Evolutionary conservation across 768 basidiomycete species (phyloP).

Genomic region (Pholiota conissans): DNA sequence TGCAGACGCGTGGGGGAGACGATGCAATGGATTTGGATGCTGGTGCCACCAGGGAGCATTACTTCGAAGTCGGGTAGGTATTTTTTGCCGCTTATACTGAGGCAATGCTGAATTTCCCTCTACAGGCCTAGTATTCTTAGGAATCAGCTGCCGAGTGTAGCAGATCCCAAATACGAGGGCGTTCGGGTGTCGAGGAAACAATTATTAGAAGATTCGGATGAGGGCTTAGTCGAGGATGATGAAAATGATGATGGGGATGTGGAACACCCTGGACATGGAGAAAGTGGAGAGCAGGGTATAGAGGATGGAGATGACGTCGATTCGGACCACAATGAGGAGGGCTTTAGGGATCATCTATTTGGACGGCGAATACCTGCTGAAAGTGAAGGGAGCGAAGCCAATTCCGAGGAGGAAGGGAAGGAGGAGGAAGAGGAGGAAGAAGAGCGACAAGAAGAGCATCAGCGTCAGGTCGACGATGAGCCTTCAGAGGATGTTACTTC

Average conservation of each 20-base stretch:
- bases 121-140: slow-evolving; percentile 69
- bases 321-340: slow-evolving; percentile 25
- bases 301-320: slow-evolving; percentile 36
- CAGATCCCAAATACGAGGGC: slow-evolving; percentile 81
- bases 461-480: slow-evolving; percentile 6
- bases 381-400: slow-evolving; percentile 17
- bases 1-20: slow-evolving; percentile 51
- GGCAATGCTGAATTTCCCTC: slow-evolving; percentile 5
- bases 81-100: background rate
- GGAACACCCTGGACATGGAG: slow-evolving; percentile 16
- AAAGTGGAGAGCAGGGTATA: slow-evolving; percentile 14
- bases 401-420: slow-evolving; percentile 12
- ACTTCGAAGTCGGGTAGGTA: slow-evolving; percentile 80
- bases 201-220: slow-evolving; percentile 45
- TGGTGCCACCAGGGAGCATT: slow-evolving; percentile 64
- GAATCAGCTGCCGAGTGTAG: slow-evolving; percentile 60
- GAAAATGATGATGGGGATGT: slow-evolving; percentile 26
- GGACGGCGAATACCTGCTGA: slow-evolving; percentile 14
- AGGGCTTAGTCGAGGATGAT: slow-evolving; percentile 25
- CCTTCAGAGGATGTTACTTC: slow-evolving; percentile 45
- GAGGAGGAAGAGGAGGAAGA: slow-evolving; percentile 12
- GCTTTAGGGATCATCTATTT: slow-evolving; percentile 1
- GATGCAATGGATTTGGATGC: slow-evolving; percentile 33
- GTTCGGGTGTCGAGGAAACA: slow-evolving; percentile 61
- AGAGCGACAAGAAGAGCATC: slow-evolving; percentile 6